These are phyloP conservation scores for Botrytis fabae DNA, from an alignment of 2,329 filamentous ascomycete species.

Conservation along the genomic window DNA sequence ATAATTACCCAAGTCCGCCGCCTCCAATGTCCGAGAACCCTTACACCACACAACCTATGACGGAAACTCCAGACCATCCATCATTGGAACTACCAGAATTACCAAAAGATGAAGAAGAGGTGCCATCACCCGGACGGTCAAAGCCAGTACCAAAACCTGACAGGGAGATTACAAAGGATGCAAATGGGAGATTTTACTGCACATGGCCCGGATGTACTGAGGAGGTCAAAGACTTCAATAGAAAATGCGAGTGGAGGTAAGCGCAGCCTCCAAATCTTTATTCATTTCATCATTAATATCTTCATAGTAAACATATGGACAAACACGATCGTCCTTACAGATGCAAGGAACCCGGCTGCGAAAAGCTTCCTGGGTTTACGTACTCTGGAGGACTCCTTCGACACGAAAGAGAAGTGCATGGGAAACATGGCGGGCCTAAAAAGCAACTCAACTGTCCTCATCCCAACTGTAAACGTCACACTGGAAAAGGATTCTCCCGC, in stretches of 20 bases:
- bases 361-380: slow-evolving; percentile 90
- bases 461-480: slow-evolving; percentile 82
- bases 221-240: slow-evolving; percentile 64
- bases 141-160: slow-evolving; percentile 61
- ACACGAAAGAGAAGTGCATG: slow-evolving; percentile 89
- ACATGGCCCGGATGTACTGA: slow-evolving; percentile 68
- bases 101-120: slow-evolving; percentile 37
- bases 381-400: slow-evolving; percentile 88
- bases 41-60: slow-evolving; percentile 35
- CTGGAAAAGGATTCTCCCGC: slow-evolving; percentile 85
- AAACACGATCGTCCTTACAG: slow-evolving; percentile 94
- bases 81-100: slow-evolving; percentile 36
- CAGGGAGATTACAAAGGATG: slow-evolving; percentile 60
- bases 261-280: slow-evolving; percentile 47
- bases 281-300: background rate
- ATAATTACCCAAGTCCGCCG: slow-evolving; percentile 39
- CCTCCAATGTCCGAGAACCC: slow-evolving; percentile 37
- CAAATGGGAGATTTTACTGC: slow-evolving; percentile 76
- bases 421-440: slow-evolving; percentile 70
- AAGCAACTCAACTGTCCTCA: slow-evolving; percentile 86
- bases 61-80: slow-evolving; percentile 29
- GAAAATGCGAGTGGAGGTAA: slow-evolving; percentile 86
- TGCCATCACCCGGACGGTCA: slow-evolving; percentile 37
- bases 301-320: slow-evolving; percentile 91
- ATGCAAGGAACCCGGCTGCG: slow-evolving; percentile 78